Percentiles rank a stretch among this genome's conserved stretches.
phyloP scores from a whole-genome alignment of 2,329 filamentous ascomycete species.

The Penicillium verrucosum region DNA sequence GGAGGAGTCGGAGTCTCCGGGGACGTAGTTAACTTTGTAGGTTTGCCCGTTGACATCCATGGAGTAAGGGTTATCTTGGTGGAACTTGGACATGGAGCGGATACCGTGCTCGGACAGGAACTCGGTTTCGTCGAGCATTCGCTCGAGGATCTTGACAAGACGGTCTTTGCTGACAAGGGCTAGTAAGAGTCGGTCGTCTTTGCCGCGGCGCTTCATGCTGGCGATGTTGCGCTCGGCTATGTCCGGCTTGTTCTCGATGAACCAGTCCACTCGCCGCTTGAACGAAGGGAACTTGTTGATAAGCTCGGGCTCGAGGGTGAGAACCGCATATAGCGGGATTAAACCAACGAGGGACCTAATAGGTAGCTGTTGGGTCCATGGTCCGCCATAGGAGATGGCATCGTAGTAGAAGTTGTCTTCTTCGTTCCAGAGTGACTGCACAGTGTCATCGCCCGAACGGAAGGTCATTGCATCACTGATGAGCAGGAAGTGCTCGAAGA shows the following conservation, averaged over 20 bases:
- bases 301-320: constrained; percentile 89
- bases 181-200: constrained; percentile 81
- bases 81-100: constrained; percentile 84
- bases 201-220: constrained; percentile 84
- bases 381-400: constrained; percentile 92
- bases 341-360: constrained; percentile 89
- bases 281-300: constrained; percentile 89
- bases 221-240: constrained; percentile 91
- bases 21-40: constrained; percentile 84
- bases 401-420: constrained; percentile 97
- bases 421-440: constrained; percentile 86
- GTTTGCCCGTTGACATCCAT: constrained; percentile 94
- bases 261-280: constrained; percentile 92
- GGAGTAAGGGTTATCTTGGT: constrained; percentile 83
- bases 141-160: constrained; percentile 80
- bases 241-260: constrained; percentile 81
- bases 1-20: constrained; percentile 93
- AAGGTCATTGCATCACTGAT: constrained; percentile 97
- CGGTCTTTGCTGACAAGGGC: constrained; percentile 91
- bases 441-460: constrained; percentile 67
- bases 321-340: constrained; percentile 87
- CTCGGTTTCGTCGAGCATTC: constrained; percentile 92
- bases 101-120: constrained; percentile 90
- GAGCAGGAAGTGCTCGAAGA: constrained; percentile 97
- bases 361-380: constrained; percentile 87